Percentiles rank a stretch among this genome's conserved stretches.
Evolutionary conservation across 768 basidiomycete genomes (phyloP).

Genomic region (Kondoa malvinella): DNA sequence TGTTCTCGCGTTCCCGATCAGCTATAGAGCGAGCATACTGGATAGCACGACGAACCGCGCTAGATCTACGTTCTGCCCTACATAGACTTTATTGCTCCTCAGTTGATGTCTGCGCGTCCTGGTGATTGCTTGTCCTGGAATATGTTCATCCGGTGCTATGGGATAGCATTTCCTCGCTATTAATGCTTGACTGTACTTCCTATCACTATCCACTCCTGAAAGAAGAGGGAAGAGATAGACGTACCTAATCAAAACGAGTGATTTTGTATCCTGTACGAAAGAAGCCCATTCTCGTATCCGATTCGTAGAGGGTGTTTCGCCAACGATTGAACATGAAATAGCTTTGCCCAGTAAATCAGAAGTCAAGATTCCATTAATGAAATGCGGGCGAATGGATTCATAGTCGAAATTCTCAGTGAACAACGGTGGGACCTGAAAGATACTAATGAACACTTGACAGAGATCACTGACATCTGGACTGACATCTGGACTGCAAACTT

Average conservation of each 20-base stretch:
- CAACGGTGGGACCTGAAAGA: slow-evolving; percentile 62
- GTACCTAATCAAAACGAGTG: slow-evolving; percentile 75
- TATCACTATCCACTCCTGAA: background rate
- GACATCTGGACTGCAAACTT: slow-evolving; percentile 86
- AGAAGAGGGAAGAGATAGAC: slow-evolving; percentile 7
- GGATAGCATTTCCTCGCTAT: slow-evolving; percentile 89
- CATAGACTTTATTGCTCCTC: slow-evolving; percentile 71
- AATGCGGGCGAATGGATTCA: slow-evolving; percentile 73
- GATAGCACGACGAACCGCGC: slow-evolving; percentile 44
- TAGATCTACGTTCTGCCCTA: slow-evolving; percentile 61
- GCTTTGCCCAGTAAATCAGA: slow-evolving; percentile 89
- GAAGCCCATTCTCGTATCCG: slow-evolving; percentile 55
- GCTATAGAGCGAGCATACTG: background rate
- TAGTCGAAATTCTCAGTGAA: slow-evolving; percentile 99
- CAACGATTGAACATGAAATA: slow-evolving; percentile 74
- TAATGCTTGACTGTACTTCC: slow-evolving; percentile 61
- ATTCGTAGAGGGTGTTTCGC: slow-evolving; percentile 27
- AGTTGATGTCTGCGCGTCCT: slow-evolving; percentile 55
- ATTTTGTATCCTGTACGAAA: slow-evolving; percentile 77
- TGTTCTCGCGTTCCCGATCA: too few species aligned
- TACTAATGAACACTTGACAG: slow-evolving; percentile 21
- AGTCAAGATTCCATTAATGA: slow-evolving; percentile 82
- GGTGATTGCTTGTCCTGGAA: slow-evolving; percentile 44
- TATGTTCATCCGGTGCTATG: slow-evolving; percentile 81
- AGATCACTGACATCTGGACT: background rate